Percentiles rank a stretch among this genome's conserved stretches.
Conservation (phyloP, 2,329 filamentous ascomycete species). For the Meredithiella fracta region DNA sequence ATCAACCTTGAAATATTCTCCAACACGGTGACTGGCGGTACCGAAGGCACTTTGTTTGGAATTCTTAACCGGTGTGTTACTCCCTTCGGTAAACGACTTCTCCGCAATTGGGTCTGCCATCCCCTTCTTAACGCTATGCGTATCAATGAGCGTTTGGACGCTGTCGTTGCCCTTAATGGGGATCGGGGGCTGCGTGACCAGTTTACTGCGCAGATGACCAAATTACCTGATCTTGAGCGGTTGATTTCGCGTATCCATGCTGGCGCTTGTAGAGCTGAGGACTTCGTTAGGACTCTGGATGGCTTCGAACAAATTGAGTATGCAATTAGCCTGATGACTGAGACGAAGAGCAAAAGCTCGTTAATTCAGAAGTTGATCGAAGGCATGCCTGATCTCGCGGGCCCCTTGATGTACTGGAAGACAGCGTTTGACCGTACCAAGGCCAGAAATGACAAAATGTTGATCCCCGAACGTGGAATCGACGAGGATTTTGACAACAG, state of each 20-base stretch:
- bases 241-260: slow-evolving; percentile 91
- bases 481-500: slow-evolving; percentile 87
- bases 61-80: slow-evolving; percentile 90
- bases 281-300: slow-evolving; percentile 85
- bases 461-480: slow-evolving; percentile 73
- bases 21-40: slow-evolving; percentile 75
- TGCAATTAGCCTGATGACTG: slow-evolving; percentile 63
- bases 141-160: slow-evolving; percentile 88
- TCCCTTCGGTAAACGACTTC: slow-evolving; percentile 88
- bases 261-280: slow-evolving; percentile 71
- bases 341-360: slow-evolving; percentile 60
- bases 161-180: slow-evolving; percentile 80
- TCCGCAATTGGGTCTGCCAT: slow-evolving; percentile 95
- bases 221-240: slow-evolving; percentile 85
- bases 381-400: slow-evolving; percentile 69
- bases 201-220: slow-evolving; percentile 74
- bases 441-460: slow-evolving; percentile 61
- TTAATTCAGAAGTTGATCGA: slow-evolving; percentile 70
- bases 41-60: slow-evolving; percentile 74
- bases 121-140: slow-evolving; percentile 71
- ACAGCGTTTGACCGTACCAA: slow-evolving; percentile 73
- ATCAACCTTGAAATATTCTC: slow-evolving; percentile 97
- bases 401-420: slow-evolving; percentile 69
- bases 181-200: slow-evolving; percentile 67
- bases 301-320: slow-evolving; percentile 97